Evolutionary conservation across 345 rosid species (phyloP).

Genomic region (Ceriops zippeliana): DNA sequence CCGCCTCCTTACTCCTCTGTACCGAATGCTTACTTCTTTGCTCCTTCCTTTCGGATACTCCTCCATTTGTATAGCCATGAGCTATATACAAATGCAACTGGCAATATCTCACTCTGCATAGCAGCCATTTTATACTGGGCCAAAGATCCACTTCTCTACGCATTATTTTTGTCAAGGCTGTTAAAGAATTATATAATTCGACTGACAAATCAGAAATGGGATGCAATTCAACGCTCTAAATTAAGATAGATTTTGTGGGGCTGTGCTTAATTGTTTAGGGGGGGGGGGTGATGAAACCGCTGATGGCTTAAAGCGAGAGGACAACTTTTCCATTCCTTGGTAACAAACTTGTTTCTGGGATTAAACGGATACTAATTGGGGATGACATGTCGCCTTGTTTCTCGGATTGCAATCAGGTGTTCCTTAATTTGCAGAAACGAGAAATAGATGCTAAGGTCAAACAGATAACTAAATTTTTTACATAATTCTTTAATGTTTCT

Average conservation of each 20-base stretch:
- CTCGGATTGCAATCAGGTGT: background rate
- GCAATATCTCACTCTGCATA: background rate
- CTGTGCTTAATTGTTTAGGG: too few species aligned
- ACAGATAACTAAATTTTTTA: background rate
- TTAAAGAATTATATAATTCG: too few species aligned
- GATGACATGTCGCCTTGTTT: background rate
- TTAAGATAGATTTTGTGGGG: too few species aligned
- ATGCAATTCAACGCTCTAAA: too few species aligned
- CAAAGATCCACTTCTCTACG: too few species aligned
- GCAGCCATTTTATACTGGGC: too few species aligned
- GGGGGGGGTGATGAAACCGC: too few species aligned
- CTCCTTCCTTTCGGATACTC: conserved; percentile 21
- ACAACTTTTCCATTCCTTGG: background rate
- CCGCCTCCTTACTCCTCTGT: conserved; percentile 59
- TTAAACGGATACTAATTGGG: background rate
- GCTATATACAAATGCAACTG: background rate
- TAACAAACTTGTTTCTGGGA: background rate
- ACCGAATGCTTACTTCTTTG: conserved; percentile 30
- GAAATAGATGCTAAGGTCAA: too few species aligned
- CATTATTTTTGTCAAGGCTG: too few species aligned
- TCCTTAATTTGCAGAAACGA: background rate
- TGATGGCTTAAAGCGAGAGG: background rate
- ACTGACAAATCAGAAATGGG: too few species aligned
- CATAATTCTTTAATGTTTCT: background rate
- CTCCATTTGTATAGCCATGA: conserved; percentile 10